These are phyloP conservation scores for Laguncularia racemosa DNA, from an alignment of 345 rosid genomes.

Conservation along the genomic window DNA sequence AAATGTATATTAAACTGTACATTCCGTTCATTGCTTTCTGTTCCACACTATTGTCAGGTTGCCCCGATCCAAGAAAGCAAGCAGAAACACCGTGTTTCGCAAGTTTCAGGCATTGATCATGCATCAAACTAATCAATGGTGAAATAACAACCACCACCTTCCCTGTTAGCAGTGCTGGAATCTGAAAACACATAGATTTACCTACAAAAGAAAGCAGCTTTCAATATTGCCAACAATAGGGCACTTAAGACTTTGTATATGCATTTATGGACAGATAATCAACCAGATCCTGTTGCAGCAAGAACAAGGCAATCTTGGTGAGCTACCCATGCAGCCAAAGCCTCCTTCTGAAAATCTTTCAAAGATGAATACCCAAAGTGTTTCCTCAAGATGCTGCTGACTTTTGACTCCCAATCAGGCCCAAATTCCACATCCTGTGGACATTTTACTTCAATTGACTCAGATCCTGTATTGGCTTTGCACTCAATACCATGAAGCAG, in stretches of 20 bases:
- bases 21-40: conserved; percentile 79
- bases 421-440: conserved; percentile 25
- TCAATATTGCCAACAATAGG: background rate
- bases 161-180: conserved; percentile 76
- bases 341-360: conserved; percentile 75
- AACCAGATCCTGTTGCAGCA: conserved; percentile 93
- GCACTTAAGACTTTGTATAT: background rate
- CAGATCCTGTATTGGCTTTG: conserved; percentile 11
- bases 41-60: conserved; percentile 72
- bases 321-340: conserved; percentile 63
- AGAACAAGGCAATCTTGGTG: conserved; percentile 79
- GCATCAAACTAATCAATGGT: conserved; percentile 94
- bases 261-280: conserved; percentile 5
- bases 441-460: conserved; percentile 12
- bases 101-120: conserved; percentile 82
- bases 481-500: conserved; percentile 1
- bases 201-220: conserved; percentile 36
- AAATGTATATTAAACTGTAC: conserved; percentile 75
- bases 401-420: conserved; percentile 54
- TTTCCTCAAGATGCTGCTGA: conserved; percentile 32
- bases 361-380: conserved; percentile 57
- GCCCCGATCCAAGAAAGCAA: conserved; percentile 97
- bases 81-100: conserved; percentile 73
- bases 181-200: conserved; percentile 84
- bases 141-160: conserved; percentile 81